Evolutionary conservation across 768 basidiomycete genomes (phyloP).

Genomic region (Pisolithus albus): DNA sequence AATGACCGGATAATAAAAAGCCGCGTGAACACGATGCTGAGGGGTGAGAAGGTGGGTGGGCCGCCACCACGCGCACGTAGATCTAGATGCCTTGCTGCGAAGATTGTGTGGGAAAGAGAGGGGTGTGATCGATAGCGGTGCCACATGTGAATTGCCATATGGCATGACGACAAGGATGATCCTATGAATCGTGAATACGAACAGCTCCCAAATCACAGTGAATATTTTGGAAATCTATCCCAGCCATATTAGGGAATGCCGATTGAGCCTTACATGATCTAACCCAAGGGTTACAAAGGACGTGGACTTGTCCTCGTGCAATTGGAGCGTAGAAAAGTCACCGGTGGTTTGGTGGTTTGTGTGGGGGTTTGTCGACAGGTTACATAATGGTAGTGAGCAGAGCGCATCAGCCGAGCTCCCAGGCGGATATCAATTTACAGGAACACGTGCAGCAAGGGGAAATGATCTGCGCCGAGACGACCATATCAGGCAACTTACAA

Average conservation of each 20-base stretch:
- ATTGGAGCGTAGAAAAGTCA: too few relatives aligned
- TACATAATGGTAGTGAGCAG: background rate
- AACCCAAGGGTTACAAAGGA: too few relatives aligned
- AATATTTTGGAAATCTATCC: too few relatives aligned
- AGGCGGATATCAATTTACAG: background rate
- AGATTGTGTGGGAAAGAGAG: background rate
- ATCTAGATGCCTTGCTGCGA: background rate
- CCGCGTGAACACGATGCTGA: background rate
- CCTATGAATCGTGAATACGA: too few relatives aligned
- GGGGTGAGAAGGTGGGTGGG: background rate
- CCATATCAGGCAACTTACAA: slow-evolving; percentile 16
- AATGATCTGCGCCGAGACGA: slow-evolving; percentile 15
- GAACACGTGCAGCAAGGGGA: background rate
- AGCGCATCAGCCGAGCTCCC: too few relatives aligned
- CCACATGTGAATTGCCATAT: background rate
- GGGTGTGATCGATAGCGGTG: background rate
- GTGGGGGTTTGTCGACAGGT: background rate
- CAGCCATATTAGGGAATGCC: too few relatives aligned
- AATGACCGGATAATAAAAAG: slow-evolving; percentile 5
- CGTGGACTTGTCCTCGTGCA: too few relatives aligned
- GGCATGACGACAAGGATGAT: too few relatives aligned
- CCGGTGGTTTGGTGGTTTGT: too few relatives aligned
- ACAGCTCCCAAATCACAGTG: too few relatives aligned
- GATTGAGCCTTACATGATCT: too few relatives aligned
- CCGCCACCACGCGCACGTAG: background rate